phyloP scores from a whole-genome alignment of 306 rosid species.

The Abrus precatorius region DNA sequence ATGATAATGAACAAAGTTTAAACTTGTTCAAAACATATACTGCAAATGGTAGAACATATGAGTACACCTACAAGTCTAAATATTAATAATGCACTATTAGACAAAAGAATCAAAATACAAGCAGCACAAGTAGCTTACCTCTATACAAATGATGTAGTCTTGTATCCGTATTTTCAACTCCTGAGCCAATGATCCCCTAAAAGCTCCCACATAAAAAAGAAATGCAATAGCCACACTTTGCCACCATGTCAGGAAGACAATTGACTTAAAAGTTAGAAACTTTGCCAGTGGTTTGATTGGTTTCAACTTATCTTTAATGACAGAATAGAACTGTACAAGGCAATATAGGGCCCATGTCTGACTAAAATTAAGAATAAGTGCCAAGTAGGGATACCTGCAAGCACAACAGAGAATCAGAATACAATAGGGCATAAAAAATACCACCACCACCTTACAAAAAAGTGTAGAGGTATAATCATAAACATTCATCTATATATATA shows the following conservation, averaged over 20 bases:
- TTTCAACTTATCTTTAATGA: conserved; percentile 74
- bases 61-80: not conserved
- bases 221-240: conserved; percentile 87
- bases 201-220: conserved; percentile 77
- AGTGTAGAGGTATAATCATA: too few species aligned
- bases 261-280: conserved; percentile 81
- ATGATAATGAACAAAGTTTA: not conserved
- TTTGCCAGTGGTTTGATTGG: conserved; percentile 83
- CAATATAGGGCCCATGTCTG: conserved; percentile 94
- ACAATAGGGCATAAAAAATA: not conserved
- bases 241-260: conserved; percentile 93
- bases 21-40: not conserved
- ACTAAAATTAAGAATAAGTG: conserved; percentile 83
- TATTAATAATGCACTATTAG: too few species aligned
- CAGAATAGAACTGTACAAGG: conserved; percentile 87
- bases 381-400: conserved; percentile 89
- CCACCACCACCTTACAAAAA: not conserved
- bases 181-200: conserved; percentile 75
- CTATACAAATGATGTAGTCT: conserved; percentile 88
- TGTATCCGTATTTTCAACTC: conserved; percentile 81
- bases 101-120: not conserved
- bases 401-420: conserved; percentile 11
- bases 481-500: too few species aligned
- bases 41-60: not conserved
- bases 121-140: conserved; percentile 57